Percentiles rank a stretch among this genome's conserved stretches.
Conservation (phyloP, 129 eudicot species). For the Chrysanthemum lavandulifolium region DNA sequence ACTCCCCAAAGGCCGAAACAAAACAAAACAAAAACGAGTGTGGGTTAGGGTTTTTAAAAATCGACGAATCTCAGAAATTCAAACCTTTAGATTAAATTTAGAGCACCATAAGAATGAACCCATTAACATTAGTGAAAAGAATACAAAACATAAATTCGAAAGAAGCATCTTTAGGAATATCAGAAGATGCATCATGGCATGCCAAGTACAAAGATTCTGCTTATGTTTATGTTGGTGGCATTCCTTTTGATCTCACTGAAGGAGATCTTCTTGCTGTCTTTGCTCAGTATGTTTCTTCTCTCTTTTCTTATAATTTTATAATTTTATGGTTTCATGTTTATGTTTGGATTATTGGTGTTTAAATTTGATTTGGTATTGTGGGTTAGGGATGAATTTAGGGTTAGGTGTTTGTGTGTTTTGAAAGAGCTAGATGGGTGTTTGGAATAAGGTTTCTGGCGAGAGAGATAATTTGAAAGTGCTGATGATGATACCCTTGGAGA, state of each 20-base stretch:
- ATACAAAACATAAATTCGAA: slow-evolving; percentile 78
- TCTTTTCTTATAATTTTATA: not conserved
- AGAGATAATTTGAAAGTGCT: too few species aligned
- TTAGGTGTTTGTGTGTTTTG: too few species aligned
- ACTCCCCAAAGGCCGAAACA: too few species aligned
- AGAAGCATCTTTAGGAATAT: slow-evolving; percentile 82
- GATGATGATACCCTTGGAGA: too few species aligned
- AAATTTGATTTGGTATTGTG: not conserved
- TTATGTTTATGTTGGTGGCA: slow-evolving; percentile 82
- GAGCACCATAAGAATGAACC: slow-evolving; percentile 25
- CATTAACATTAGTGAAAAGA: slow-evolving; percentile 88
- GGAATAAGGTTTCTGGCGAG: too few species aligned
- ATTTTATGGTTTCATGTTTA: not conserved
- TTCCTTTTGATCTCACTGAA: slow-evolving; percentile 91
- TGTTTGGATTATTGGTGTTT: not conserved
- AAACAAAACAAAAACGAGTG: too few species aligned
- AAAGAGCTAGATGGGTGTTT: too few species aligned
- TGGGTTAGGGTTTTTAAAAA: too few species aligned
- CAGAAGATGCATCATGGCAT: slow-evolving; percentile 97
- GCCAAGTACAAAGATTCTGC: slow-evolving; percentile 91
- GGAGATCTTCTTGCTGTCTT: slow-evolving; percentile 94
- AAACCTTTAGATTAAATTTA: too few species aligned
- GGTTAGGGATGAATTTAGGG: too few species aligned
- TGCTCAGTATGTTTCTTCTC: slow-evolving; percentile 60
- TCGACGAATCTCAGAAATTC: too few species aligned